Base-by-base conservation (phyloP, 192 early-diverging fungal species). In the Coemansia sp. region DNA sequence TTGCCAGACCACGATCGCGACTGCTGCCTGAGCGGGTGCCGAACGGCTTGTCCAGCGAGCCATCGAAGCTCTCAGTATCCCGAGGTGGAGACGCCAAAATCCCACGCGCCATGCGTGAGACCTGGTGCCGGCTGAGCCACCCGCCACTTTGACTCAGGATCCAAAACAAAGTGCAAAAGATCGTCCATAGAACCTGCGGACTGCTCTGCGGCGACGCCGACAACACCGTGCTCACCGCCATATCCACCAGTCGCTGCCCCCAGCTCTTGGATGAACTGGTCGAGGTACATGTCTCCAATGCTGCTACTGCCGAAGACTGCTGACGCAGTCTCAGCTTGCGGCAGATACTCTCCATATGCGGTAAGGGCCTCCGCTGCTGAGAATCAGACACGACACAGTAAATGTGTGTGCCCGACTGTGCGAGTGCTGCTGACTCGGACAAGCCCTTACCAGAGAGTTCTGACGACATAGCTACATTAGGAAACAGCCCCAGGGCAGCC, bases 361-460 rank as follows among this genome's bases (percentile, higher is more conserved):
- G 69, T 74, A 82, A 82, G 68, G 79, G 70, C 79, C 48, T 82
- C 79, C 79, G 79, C 79, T 82, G 79, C 79, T 82, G 79, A 76
- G 79, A 82, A 82, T 77, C 79, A 69, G 74, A 63, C 74, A 42
- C 41, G 2, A 70, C 77, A 79, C 77, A 69, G 41, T 63, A 69
- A 68, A 72, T 69, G 65, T 77, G 79, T 41, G 62, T 53, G 74
- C 66, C 74, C 74, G 79, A 82, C 74, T 82, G 79, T 76, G 68
- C 79, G 79, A 82, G 79, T 82, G 63, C 79, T 82, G 79, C 79
- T 77, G 79, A 82, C 79, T 82, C 79, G 79, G 79, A 82, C 79
- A 82, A 82, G 79, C 74, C 79, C 74, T 82, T 82, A 74, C 75
- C 68, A 59, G 79, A 70, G 68, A 74, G 68, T 39, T 76, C 74